Evolutionary conservation across 2,329 filamentous ascomycete species (phyloP), one percentile per base, ranked within the genome.

Genomic region (Aspergillus tamarii): DNA sequence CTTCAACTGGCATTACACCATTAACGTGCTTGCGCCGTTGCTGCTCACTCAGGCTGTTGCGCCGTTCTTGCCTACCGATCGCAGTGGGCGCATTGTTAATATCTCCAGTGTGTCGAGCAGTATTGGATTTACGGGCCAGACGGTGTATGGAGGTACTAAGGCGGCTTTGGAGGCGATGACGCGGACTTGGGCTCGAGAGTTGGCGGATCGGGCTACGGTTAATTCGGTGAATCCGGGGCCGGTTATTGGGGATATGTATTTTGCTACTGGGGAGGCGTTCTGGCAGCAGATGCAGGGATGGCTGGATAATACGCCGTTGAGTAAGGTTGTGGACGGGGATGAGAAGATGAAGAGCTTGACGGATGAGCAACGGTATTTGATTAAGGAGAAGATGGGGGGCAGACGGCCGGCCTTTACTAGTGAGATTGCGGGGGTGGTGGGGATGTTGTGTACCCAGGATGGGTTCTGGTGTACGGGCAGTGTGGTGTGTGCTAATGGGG

Each of bases 1-100:
- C 72, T 96, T 94, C 80, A 84, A 88, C 50, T 81, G 84, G 69
- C 88, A 90, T 62, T 96, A 92, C 81, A 85, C 86, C 61, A 85
- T 95, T 79, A 96, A 96, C 73, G 93, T 96, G 26, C 85, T 92
- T 11, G 93, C 91, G 0, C 93, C 93, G 1, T 79, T 96, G 26
- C 84, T 96, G 2, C 83, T 96, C 16, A 87, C 91, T 30, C 89
- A 96, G 78, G 91, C 91, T 6, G 87, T 87, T 0, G 79, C 88
- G 36, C 89, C 88, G 0, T 89, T 90, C 77, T 84, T 96, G 5
- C 92, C 87, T 1, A 79, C 76, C 60, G 91, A 92, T 6, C 89
- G 89, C 66, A 88, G 83, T 26, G 88, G 88, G 2, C 82, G 88
- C 34, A 85, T 91, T 65, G 82, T 91, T 43, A 90, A 88, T 67